A percentile compares a stretch with the other conserved stretches of the same genome.
phyloP scores from a whole-genome alignment of 140 eudicot genomes.

The Oenanthe javanica region DNA sequence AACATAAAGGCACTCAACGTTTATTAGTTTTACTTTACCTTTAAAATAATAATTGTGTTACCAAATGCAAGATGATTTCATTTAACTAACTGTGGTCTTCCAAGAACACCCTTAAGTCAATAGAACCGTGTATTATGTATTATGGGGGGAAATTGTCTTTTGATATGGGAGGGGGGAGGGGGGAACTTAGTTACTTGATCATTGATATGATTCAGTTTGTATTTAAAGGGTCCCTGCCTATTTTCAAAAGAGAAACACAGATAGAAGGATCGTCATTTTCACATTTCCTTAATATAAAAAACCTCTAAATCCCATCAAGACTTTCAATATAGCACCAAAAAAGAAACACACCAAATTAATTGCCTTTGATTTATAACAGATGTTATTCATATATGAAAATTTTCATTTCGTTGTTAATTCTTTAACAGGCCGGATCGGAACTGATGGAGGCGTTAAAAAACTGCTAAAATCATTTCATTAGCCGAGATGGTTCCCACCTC shows the following conservation, averaged over 20 bases:
- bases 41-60: neutral
- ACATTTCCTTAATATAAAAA: neutral
- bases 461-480: neutral
- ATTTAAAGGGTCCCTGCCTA: neutral
- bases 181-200: neutral
- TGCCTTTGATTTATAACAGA: neutral
- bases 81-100: neutral
- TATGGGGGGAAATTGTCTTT: too few species aligned
- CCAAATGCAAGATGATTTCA: neutral
- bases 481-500: neutral
- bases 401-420: neutral
- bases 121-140: neutral
- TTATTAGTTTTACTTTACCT: neutral
- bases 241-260: neutral
- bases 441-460: neutral
- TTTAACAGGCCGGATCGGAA: neutral
- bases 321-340: neutral
- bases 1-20: neutral
- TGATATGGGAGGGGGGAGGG: too few species aligned
- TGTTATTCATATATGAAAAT: neutral
- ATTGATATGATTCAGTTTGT: neutral
- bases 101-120: neutral
- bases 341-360: neutral
- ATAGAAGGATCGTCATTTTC: neutral
- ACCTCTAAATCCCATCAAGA: neutral